Evolutionary conservation across 2,329 filamentous ascomycete species (phyloP).

Genomic region (Phaeomoniella chlamydospora): DNA sequence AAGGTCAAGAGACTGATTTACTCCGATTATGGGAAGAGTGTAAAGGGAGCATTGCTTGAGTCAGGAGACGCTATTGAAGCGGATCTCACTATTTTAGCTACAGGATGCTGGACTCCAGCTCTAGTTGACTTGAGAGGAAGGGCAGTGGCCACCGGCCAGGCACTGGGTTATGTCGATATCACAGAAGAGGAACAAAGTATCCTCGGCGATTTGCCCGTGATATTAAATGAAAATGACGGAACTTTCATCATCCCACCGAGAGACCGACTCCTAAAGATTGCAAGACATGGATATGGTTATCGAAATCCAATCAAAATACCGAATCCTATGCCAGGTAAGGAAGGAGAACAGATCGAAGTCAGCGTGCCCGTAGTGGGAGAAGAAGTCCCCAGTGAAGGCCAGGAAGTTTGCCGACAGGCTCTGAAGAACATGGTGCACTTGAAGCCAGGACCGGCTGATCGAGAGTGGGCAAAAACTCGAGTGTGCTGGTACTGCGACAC

Average conservation of each 20-base stretch:
- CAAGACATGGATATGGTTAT: constrained; percentile 56
- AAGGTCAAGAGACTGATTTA: constrained; percentile 20
- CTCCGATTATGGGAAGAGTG: constrained; percentile 4
- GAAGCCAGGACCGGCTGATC: constrained; percentile 31
- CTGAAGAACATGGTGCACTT: constrained; percentile 47
- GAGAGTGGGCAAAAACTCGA: constrained; percentile 47
- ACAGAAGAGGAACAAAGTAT: constrained; percentile 53
- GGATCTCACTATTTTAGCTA: constrained; percentile 46
- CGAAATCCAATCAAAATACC: constrained; percentile 7
- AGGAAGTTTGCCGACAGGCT: constrained; percentile 44
- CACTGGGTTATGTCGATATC: constrained; percentile 63
- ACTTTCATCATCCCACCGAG: constrained; percentile 42
- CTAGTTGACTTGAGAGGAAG: constrained; percentile 66
- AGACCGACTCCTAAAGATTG: constrained; percentile 49
- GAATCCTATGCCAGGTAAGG: neutral
- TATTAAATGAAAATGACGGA: constrained; percentile 32
- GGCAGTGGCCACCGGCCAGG: constrained; percentile 68
- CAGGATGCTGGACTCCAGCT: constrained; percentile 73
- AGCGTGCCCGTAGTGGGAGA: constrained; percentile 23
- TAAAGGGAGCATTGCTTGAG: constrained; percentile 7
- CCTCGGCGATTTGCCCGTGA: constrained; percentile 53
- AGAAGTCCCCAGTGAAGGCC: constrained; percentile 39
- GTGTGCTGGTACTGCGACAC: constrained; percentile 71
- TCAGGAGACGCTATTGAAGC: constrained; percentile 7
- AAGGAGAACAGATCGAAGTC: constrained; percentile 16